Conservation (phyloP, 1,139 yeast species). For the Suhomyces yuchorum region DNA sequence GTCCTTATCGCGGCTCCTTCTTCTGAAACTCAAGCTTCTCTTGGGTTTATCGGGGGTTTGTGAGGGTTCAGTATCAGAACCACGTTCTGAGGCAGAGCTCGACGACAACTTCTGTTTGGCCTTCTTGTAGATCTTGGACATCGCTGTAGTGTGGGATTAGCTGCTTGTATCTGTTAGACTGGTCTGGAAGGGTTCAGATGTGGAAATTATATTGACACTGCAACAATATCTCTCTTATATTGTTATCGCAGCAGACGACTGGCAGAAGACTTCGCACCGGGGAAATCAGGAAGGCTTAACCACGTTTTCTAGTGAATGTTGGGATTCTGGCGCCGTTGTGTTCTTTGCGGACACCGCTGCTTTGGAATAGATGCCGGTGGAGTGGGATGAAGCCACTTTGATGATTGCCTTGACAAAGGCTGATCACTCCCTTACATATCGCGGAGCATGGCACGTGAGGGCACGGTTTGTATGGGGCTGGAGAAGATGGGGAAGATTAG, state of each 20-base stretch:
- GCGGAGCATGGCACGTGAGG: no score
- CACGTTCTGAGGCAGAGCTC: slow-evolving; percentile 10
- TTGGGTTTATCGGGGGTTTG: slow-evolving; percentile 14
- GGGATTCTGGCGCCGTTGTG: background rate
- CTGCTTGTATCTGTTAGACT: background rate
- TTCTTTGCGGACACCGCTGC: background rate
- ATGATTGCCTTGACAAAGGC: no score
- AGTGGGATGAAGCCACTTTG: no score
- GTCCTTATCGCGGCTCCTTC: slow-evolving; percentile 8
- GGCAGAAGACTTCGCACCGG: background rate
- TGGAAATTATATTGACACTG: background rate
- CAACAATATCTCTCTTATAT: no score
- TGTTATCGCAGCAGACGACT: background rate
- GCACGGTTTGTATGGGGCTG: no score
- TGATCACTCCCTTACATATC: no score
- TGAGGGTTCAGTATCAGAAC: slow-evolving; percentile 7
- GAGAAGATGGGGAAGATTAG: no score
- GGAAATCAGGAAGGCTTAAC: background rate
- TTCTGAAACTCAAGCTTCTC: slow-evolving; percentile 16
- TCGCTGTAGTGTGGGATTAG: background rate
- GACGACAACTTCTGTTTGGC: slow-evolving; percentile 17
- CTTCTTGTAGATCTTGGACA: slow-evolving; percentile 17
- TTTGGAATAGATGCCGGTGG: no score
- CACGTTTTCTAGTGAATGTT: background rate
- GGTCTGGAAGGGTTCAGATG: no score